Percentiles rank a stretch among this genome's conserved stretches.
Evolutionary conservation across 306 rosid genomes (phyloP).

Genomic region (Psophocarpus tetragonolobus): DNA sequence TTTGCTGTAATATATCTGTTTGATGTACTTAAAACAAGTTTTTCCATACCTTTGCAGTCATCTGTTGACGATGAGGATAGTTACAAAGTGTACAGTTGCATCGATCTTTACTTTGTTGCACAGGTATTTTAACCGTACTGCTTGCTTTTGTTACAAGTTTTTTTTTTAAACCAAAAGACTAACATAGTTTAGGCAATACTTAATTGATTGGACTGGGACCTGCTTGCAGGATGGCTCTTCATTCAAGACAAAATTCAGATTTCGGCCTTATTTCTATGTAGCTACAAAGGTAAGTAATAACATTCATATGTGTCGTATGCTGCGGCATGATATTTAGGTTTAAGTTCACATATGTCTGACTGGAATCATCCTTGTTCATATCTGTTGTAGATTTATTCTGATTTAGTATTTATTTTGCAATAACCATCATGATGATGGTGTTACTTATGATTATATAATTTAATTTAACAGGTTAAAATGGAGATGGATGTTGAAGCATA

Average conservation of each 20-base stretch:
- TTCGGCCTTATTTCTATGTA: slow-evolving; percentile 83
- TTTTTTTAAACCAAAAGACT: not conserved
- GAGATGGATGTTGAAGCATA: slow-evolving; percentile 87
- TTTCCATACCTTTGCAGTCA: slow-evolving; percentile 65
- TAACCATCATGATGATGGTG: not conserved
- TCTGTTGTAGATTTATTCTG: not conserved
- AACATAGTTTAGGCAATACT: slow-evolving; percentile 8
- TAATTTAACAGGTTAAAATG: slow-evolving; percentile 61
- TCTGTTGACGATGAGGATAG: slow-evolving; percentile 81
- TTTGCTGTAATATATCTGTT: slow-evolving; percentile 15
- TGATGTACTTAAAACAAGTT: slow-evolving; percentile 35
- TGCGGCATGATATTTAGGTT: not conserved
- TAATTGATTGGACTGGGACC: slow-evolving; percentile 40
- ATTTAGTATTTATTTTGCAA: slow-evolving; percentile 3
- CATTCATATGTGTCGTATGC: not conserved
- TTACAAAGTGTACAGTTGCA: slow-evolving; percentile 62
- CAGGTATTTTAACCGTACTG: slow-evolving; percentile 58
- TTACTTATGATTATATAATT: slow-evolving; percentile 31
- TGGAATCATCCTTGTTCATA: slow-evolving; percentile 1
- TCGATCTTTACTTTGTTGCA: slow-evolving; percentile 86
- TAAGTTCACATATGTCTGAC: not conserved
- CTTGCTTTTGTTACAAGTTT: not conserved
- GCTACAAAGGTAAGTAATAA: slow-evolving; percentile 70
- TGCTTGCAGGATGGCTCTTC: slow-evolving; percentile 85
- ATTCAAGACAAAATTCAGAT: slow-evolving; percentile 85